Base-by-base conservation (phyloP, 768 basidiomycete genomes). In the Mycena filopes region DNA sequence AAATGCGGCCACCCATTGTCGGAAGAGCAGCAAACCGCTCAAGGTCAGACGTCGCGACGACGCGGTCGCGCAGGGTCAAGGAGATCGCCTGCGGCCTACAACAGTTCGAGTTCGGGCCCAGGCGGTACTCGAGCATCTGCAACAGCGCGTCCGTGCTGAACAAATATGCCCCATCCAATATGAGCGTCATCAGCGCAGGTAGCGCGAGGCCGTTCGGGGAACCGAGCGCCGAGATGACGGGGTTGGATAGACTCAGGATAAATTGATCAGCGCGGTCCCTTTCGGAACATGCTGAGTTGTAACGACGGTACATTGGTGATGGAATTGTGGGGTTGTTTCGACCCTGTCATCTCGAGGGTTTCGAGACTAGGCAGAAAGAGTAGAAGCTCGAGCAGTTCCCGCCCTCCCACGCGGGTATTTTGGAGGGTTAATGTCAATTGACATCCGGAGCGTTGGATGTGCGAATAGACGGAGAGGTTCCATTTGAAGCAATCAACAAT, bases 401-500 rank as follows among this genome's bases (percentile, higher is more conserved):
- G 5, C 1, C 45, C 7, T 21, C 56, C 33, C 26, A 58, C 31
- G 4, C 21, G 33, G 31, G 23, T 48, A 9, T 21, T 15, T 8
- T 58, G 56, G 4, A 58, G 36, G 16, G 40, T 11, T 18, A 58
- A 23, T 18, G 47, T 13, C 16, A 48, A 25, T 4, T 38, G 3
- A 47, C 56, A 58, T 47, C 45, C 56, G 3, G 56, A 58, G 29
- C 56, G 56, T 15, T 58, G 31, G 13, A 58, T 16, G 16, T 47
- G 16, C 16, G 56, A 36, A n/a, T 16, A 4, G 16, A 58, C 26
- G 46, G 18, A 23, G 4, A 33, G 18, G 18, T 47, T 15, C 56
- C 56, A 58, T 2, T 4, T 46, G 3, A 1, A 3, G 11, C 56
- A 47, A 5, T 47, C 25, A 15, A 58, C 12, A 33, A 58, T 31